These are phyloP conservation scores for Botrytis hyacinthi DNA, from an alignment of 2,329 filamentous ascomycete genomes.

Conservation along the genomic window DNA sequence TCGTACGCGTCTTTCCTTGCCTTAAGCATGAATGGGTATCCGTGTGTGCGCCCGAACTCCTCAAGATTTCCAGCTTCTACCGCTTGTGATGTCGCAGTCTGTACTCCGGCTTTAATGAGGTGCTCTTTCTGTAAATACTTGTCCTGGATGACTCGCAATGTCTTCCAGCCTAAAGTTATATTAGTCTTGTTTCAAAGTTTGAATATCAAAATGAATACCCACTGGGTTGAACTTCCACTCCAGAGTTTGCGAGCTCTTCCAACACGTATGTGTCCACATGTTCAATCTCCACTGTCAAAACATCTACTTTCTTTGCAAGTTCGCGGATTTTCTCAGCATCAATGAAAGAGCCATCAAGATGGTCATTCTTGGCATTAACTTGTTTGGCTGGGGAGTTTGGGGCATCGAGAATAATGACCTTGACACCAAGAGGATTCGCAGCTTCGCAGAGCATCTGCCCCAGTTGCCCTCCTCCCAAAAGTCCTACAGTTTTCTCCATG, in stretches of 20 bases:
- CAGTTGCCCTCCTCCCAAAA: conserved; percentile 68
- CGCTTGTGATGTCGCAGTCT: conserved; percentile 68
- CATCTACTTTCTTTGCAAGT: conserved; percentile 73
- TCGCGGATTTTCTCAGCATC: conserved; percentile 74
- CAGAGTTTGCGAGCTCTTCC: conserved; percentile 71
- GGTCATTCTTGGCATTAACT: conserved; percentile 69
- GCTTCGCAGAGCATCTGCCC: conserved; percentile 92
- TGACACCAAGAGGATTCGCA: conserved; percentile 74
- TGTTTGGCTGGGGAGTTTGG: conserved; percentile 80
- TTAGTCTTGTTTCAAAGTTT: conserved; percentile 48
- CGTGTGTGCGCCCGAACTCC: conserved; percentile 61
- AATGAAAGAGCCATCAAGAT: conserved; percentile 86
- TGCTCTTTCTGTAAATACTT: conserved; percentile 90
- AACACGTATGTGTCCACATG: conserved; percentile 89
- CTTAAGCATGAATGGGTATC: conserved; percentile 91
- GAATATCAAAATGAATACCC: not conserved
- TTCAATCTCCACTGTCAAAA: conserved; percentile 92
- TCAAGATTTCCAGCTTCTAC: conserved; percentile 54
- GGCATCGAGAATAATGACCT: conserved; percentile 76
- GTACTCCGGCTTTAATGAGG: conserved; percentile 64
- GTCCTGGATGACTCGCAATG: conserved; percentile 86
- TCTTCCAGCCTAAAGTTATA: conserved; percentile 80
- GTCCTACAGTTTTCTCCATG: conserved; percentile 42
- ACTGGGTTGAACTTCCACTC: conserved; percentile 52
- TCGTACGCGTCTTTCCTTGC: conserved; percentile 88